Conservation (phyloP, 805 yeast genomes). For the Saccharomycodes ludwigii region DNA sequence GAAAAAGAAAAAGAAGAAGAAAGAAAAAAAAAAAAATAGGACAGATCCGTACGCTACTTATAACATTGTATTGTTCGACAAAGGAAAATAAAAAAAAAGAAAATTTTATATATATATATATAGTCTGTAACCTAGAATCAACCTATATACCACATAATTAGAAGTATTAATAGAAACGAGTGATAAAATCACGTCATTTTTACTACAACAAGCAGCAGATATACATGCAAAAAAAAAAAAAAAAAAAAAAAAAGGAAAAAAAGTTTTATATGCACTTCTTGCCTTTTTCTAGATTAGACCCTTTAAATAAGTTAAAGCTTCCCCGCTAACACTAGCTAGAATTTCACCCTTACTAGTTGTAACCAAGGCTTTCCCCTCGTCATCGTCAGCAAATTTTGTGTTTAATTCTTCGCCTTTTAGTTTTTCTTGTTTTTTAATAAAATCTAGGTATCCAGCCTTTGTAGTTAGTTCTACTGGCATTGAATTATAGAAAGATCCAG, state of each 20-base stretch:
- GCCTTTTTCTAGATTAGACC: constrained; percentile 14
- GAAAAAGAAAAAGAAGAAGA: no score
- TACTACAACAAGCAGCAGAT: neutral
- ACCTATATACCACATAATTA: neutral
- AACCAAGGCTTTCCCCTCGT: constrained; percentile 25
- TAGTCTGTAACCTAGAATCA: neutral
- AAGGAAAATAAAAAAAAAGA: no score
- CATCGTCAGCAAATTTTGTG: constrained; percentile 25
- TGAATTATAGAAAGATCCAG: constrained; percentile 20
- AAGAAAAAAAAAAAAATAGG: no score
- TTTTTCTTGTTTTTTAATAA: constrained; percentile 22
- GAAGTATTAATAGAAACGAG: neutral
- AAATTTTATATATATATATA: constrained; percentile 1
- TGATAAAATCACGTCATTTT: neutral
- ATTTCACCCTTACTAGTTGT: constrained; percentile 25
- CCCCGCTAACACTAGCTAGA: constrained; percentile 28
- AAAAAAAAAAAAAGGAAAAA: neutral
- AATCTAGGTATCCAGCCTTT: constrained; percentile 27
- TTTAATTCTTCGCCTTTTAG: constrained; percentile 20
- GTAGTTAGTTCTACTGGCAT: constrained; percentile 30
- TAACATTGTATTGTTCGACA: no score
- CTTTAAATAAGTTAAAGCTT: constrained; percentile 23
- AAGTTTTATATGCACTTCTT: constrained; percentile 3
- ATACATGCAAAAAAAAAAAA: neutral
- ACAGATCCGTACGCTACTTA: no score